These are phyloP conservation scores for Acrodontium crateriforme DNA, from an alignment of 2,329 filamentous ascomycete genomes.

Conservation along the genomic window DNA sequence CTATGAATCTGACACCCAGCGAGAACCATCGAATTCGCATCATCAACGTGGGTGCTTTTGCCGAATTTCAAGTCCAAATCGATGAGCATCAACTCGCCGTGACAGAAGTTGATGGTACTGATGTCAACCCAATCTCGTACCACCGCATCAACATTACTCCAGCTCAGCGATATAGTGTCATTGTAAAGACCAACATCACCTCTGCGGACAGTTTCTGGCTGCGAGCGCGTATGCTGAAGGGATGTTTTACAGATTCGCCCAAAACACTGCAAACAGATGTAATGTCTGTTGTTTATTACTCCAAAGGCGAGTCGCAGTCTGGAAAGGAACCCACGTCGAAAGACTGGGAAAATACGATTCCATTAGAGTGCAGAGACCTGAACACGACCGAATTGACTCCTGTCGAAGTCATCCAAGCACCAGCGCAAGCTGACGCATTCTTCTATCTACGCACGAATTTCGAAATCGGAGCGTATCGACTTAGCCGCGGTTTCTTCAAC, in stretches of 20 bases:
- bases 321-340: constrained; percentile 26
- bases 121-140: constrained; percentile 41
- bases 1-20: constrained; percentile 26
- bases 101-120: constrained; percentile 54
- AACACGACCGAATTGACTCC: constrained; percentile 35
- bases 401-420: constrained; percentile 29
- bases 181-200: constrained; percentile 39
- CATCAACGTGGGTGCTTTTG: constrained; percentile 50
- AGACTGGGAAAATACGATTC: constrained; percentile 37
- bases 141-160: constrained; percentile 49
- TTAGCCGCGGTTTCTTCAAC: constrained; percentile 47
- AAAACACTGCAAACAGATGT: constrained; percentile 34
- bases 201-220: constrained; percentile 26
- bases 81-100: constrained; percentile 50
- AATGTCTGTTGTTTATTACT: constrained; percentile 37
- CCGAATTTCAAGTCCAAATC: constrained; percentile 51
- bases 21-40: constrained; percentile 46
- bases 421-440: constrained; percentile 35
- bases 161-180: constrained; percentile 55
- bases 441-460: constrained; percentile 45
- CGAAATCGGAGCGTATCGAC: constrained; percentile 44
- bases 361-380: constrained; percentile 39
- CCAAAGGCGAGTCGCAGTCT: constrained; percentile 2
- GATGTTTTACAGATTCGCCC: constrained; percentile 44
- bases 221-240: constrained; percentile 46